These are phyloP conservation scores for Brassica napus DNA, from an alignment of 345 rosid species.

Conservation along the genomic window DNA sequence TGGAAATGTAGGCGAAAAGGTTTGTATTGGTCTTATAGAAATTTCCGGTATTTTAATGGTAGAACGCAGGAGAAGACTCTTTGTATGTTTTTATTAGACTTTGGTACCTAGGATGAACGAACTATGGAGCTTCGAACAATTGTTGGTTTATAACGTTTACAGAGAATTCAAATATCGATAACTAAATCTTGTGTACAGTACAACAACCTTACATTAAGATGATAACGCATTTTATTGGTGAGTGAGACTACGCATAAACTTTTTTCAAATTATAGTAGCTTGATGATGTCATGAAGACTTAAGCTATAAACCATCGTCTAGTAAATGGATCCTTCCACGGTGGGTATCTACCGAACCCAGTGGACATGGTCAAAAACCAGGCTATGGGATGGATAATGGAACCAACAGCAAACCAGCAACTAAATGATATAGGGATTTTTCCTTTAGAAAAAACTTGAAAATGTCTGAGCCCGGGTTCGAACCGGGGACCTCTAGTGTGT, in stretches of 20 bases:
- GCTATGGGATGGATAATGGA: not conserved
- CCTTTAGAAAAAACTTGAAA: not conserved
- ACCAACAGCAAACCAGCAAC: not conserved
- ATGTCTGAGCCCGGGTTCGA: constrained; percentile 73
- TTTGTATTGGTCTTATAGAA: not conserved
- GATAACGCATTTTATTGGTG: constrained; percentile 15
- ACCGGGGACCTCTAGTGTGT: constrained; percentile 80
- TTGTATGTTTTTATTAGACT: constrained; percentile 30
- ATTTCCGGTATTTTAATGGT: not conserved
- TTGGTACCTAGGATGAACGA: constrained; percentile 20
- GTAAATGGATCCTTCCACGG: constrained; percentile 9
- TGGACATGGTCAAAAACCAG: not conserved
- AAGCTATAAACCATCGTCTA: not conserved
- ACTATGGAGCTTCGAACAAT: constrained; percentile 10
- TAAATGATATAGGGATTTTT: not conserved
- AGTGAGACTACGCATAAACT: constrained; percentile 19
- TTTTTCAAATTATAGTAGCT: not conserved
- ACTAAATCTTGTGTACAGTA: too few species aligned
- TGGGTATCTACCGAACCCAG: not conserved
- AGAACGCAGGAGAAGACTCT: constrained; percentile 34
- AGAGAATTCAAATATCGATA: too few species aligned
- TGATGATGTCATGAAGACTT: not conserved
- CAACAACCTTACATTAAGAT: not conserved
- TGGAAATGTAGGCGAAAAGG: constrained; percentile 7
- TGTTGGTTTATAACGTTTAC: not conserved